Base-by-base conservation (phyloP, 352 stramenopile genomes). In the Saprolegnia diclina region DNA sequence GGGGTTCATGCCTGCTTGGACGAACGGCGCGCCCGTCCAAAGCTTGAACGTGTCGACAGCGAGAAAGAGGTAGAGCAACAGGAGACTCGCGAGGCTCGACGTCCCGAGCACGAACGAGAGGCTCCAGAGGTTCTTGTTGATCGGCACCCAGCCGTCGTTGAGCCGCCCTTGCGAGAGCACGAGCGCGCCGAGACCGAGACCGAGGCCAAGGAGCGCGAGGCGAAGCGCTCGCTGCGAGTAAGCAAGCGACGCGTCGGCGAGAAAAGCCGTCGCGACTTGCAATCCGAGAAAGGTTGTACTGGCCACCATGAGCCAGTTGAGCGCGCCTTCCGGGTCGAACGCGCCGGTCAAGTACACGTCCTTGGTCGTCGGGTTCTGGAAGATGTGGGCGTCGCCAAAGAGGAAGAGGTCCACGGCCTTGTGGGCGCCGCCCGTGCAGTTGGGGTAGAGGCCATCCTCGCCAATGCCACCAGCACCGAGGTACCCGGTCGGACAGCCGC, bases 41-140 rank as follows among this genome's bases (percentile, higher is more conserved):
- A 69, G 37, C 32, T 64, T 29, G 10, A n/a, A 48, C 22, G 64
- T 26, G 38, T 82, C 73, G 19, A 80, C 71, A 5, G 61, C n/a
- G 3, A 72, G 22, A 44, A 65, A 35, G 0, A 78, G 29, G 4
- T 79, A 19, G 3, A 59, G 64, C 4, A 89, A 40, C 11, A 76
- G 9, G 22, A 79, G 40, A 29, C 73, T 68, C 2, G 78, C 79
- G 19, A 82, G 61, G 0, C 78, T 82, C 7, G 75, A 73, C 40
- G 74, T 82, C 35, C 81, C 45, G 10, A 87, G 46, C 35, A 90
- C 73, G 63, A 86, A 95, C 46, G 84, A 80, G 13, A 90, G 46
- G 21, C 82, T 91, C 83, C 87, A 95, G 18, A 93, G 62, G 67
- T 95, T 95, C 79, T 95, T 95, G 78, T 90, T 92, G 10, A 95